Evolutionary conservation across 169 alveolate species (phyloP).

Genomic region (Cryptosporidium ryanae): DNA sequence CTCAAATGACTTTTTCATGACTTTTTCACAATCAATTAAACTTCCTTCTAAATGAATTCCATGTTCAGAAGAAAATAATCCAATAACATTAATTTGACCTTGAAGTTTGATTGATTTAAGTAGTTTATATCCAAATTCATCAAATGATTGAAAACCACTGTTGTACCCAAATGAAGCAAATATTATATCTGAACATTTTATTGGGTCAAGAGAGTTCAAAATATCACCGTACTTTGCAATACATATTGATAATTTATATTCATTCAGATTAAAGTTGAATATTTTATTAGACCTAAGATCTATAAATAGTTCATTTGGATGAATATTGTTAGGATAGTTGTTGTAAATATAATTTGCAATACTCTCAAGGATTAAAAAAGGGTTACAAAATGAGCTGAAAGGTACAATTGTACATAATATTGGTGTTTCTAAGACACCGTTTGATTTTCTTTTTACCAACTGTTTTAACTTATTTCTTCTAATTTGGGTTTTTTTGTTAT

Average conservation of each 20-base stretch:
- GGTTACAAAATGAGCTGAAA: constrained; percentile 13
- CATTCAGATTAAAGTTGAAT: constrained; percentile 15
- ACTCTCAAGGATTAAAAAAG: not conserved
- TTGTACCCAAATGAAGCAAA: constrained; percentile 53
- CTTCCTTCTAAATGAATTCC: constrained; percentile 54
- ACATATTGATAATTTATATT: constrained; percentile 21
- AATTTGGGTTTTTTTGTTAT: constrained; percentile 45
- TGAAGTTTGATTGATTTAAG: constrained; percentile 81
- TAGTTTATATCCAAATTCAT: constrained; percentile 83
- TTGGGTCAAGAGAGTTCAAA: constrained; percentile 25
- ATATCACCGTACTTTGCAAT: constrained; percentile 39
- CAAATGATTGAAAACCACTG: constrained; percentile 81
- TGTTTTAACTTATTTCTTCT: constrained; percentile 14
- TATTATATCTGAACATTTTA: constrained; percentile 47
- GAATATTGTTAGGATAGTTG: constrained; percentile 2
- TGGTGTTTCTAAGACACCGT: constrained; percentile 7
- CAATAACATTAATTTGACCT: constrained; percentile 81
- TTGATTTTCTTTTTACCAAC: constrained; percentile 3
- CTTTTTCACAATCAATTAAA: constrained; percentile 80
- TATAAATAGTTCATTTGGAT: not conserved
- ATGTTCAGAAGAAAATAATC: constrained; percentile 78
- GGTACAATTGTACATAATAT: constrained; percentile 61
- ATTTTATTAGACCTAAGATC: not conserved
- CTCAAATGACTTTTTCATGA: constrained; percentile 81
- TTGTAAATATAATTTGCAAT: constrained; percentile 26